Evolutionary conservation across 192 early-diverging fungal species (phyloP), one percentile per base, ranked within the genome.

Genomic region (Coemansia sp.): DNA sequence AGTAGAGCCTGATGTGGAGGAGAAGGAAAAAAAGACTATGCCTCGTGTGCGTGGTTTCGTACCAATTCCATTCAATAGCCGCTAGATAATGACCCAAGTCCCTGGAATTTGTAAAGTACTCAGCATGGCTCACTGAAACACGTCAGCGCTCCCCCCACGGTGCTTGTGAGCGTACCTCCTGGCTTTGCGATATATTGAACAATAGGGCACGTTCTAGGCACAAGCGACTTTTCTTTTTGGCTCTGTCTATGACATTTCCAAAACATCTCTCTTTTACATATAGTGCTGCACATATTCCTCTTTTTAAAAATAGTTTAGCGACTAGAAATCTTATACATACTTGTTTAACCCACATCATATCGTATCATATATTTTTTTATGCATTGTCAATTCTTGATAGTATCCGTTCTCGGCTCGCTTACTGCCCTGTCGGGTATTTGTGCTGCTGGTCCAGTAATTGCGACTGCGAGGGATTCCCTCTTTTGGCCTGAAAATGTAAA

Each of bases 201-300:
- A 47, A 47, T n/a, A 47, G 4, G 3, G 18, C 2, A n/a, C 16
- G 16, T 10, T 47, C 44, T n/a, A 47, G 44, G 44, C 44, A 47
- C 44, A 47, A 47, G 18, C 44, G 6, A n/a, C 44, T n/a, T n/a
- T 57, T 57, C 41, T n/a, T 68, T 68, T 57, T 36, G 34, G 34
- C 34, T 36, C 34, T 34, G 34, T 36, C 34, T 36, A 36, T 7
- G 34, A 36, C 34, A 36, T 36, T 7, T 36, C 34, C 34, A 36
- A 36, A 24, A 39, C 34, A 1, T 24, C 36, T 43, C 33, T 34
- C n/a, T 33, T 65, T 47, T 65, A 6, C 31, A 46, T 43, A 40
- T 52, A 52, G 40, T 40, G 33, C 9, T 38, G 10, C 7, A 43
- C 52, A 68, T 22, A 43, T 33, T 68, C 40, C 38, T 43, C 20